phyloP scores from a whole-genome alignment of 352 stramenopile species.

The Phytophthora tentaculata region DNA sequence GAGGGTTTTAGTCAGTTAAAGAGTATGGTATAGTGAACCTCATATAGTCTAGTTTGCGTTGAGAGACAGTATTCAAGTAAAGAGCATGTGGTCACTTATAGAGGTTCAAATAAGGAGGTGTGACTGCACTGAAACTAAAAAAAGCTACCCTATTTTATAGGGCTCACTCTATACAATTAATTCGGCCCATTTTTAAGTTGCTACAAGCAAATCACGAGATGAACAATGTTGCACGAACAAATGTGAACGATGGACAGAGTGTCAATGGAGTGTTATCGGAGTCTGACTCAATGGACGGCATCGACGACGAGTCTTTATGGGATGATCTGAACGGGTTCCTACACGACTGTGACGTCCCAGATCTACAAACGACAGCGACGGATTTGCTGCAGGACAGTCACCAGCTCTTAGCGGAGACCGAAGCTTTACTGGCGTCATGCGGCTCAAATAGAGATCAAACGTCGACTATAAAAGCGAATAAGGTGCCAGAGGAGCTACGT shows the following conservation, averaged over 20 bases:
- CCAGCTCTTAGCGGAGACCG: constrained; percentile 24
- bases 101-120: too few species aligned
- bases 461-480: not conserved
- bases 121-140: too few species aligned
- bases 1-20: too few species aligned
- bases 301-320: not conserved
- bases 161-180: too few species aligned
- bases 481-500: not conserved
- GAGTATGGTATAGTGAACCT: too few species aligned
- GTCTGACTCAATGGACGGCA: not conserved
- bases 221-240: not conserved
- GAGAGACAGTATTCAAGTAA: too few species aligned
- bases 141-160: too few species aligned
- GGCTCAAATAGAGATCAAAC: not conserved
- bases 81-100: too few species aligned
- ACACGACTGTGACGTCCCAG: not conserved
- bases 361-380: not conserved
- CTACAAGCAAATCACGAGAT: not conserved
- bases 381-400: constrained; percentile 10
- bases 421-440: constrained; percentile 5
- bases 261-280: not conserved
- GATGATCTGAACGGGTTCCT: constrained; percentile 6
- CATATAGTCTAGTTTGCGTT: too few species aligned
- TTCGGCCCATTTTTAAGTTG: not conserved
- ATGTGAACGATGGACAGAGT: not conserved